These are phyloP conservation scores for Cadophora luteo-olivacea DNA, from an alignment of 2,329 filamentous ascomycete species.

Conservation along the genomic window DNA sequence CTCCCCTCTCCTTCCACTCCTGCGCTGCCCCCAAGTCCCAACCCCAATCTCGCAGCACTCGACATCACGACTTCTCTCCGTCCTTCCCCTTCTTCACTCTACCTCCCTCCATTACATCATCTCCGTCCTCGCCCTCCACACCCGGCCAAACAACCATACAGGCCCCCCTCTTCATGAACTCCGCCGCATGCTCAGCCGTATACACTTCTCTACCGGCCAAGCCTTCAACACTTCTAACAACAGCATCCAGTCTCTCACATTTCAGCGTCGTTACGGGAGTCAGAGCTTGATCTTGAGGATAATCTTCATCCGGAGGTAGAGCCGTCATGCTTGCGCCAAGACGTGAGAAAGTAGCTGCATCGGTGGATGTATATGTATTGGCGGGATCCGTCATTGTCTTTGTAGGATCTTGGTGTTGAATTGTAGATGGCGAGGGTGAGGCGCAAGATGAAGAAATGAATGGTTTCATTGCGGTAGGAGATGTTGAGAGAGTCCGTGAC, in stretches of 20 bases:
- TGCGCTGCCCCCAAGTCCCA: background rate
- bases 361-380: conserved; percentile 15
- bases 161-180: conserved; percentile 10
- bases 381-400: background rate
- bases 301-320: conserved; percentile 13
- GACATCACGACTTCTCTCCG: too few relatives aligned
- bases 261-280: background rate
- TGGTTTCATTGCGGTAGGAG: background rate
- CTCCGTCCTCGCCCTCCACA: too few relatives aligned
- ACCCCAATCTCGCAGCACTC: background rate
- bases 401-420: background rate
- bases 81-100: background rate
- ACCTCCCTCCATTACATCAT: too few relatives aligned
- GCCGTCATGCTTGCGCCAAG: conserved; percentile 18
- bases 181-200: conserved; percentile 3
- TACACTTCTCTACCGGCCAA: background rate
- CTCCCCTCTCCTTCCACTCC: background rate
- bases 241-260: background rate
- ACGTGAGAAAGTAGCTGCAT: conserved; percentile 20
- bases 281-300: background rate
- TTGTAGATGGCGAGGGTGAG: background rate
- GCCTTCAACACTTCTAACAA: background rate
- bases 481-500: background rate
- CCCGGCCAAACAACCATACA: conserved; percentile 13
- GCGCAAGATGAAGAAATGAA: background rate